These are phyloP conservation scores for Amanita subjunquillea DNA, from an alignment of 768 basidiomycete genomes.

Conservation along the genomic window DNA sequence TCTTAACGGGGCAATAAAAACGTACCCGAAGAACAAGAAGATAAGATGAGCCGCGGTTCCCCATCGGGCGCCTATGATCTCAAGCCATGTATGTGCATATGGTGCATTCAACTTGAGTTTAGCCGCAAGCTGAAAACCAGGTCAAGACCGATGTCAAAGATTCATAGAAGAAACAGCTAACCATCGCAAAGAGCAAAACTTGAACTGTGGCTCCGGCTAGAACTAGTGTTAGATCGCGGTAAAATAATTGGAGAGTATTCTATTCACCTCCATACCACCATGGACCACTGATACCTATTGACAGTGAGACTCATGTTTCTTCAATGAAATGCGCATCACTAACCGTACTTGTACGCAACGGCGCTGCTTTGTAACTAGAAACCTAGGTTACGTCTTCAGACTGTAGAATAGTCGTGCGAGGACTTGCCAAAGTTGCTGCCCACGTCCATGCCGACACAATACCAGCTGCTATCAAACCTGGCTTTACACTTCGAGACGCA, in stretches of 20 bases:
- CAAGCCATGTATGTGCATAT: constrained; percentile 79
- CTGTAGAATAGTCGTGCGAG: not conserved
- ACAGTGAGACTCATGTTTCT: constrained; percentile 1
- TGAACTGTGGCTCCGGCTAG: constrained; percentile 76
- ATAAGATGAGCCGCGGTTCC: constrained; percentile 69
- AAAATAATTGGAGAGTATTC: not conserved
- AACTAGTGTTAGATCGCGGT: not conserved
- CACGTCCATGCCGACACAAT: constrained; percentile 95
- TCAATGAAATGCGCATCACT: not conserved
- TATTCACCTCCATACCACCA: constrained; percentile 70
- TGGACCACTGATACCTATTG: constrained; percentile 61
- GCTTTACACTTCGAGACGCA: constrained; percentile 77
- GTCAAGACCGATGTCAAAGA: not conserved
- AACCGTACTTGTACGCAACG: constrained; percentile 74
- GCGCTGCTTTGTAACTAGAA: constrained; percentile 65
- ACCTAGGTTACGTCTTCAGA: not conserved
- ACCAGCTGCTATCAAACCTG: constrained; percentile 86
- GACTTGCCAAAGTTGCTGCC: constrained; percentile 59
- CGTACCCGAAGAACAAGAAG: constrained; percentile 82
- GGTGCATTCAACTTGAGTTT: constrained; percentile 91
- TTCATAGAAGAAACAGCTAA: constrained; percentile 13
- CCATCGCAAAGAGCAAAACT: constrained; percentile 84
- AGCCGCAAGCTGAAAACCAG: constrained; percentile 54
- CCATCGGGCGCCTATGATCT: constrained; percentile 78
- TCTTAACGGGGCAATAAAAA: not conserved